These are phyloP conservation scores for Metarhizium robertsii DNA, from an alignment of 2,329 filamentous ascomycete genomes.

Conservation along the genomic window DNA sequence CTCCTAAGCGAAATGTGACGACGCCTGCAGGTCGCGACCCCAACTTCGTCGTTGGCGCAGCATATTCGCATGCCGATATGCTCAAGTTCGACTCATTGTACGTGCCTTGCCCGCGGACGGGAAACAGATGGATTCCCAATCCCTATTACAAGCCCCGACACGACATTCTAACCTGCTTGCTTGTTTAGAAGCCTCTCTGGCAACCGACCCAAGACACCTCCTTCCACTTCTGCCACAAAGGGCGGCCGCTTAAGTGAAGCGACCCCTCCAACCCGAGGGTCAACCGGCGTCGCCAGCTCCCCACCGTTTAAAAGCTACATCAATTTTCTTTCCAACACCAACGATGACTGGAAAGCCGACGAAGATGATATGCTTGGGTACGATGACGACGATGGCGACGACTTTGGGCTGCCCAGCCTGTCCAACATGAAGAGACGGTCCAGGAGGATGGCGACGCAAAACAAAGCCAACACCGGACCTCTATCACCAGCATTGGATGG, in stretches of 20 bases:
- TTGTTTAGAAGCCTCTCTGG: slow-evolving; percentile 46
- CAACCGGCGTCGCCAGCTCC: slow-evolving; percentile 45
- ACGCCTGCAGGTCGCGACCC: slow-evolving; percentile 42
- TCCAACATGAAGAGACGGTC: slow-evolving; percentile 79
- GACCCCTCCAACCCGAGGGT: slow-evolving; percentile 44
- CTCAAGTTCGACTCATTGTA: slow-evolving; percentile 79
- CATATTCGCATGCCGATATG: slow-evolving; percentile 94
- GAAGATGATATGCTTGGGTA: slow-evolving; percentile 72
- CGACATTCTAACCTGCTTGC: background rate
- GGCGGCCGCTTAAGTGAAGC: slow-evolving; percentile 39
- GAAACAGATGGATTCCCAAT: background rate
- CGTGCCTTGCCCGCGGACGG: slow-evolving; percentile 15
- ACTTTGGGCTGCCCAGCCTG: slow-evolving; percentile 89
- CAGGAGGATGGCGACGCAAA: slow-evolving; percentile 39
- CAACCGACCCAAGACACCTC: slow-evolving; percentile 66
- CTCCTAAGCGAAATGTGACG: slow-evolving; percentile 39
- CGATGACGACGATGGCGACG: slow-evolving; percentile 83
- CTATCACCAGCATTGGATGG: slow-evolving; percentile 27
- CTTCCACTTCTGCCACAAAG: slow-evolving; percentile 47
- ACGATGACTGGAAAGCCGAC: slow-evolving; percentile 72
- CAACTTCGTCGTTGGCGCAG: slow-evolving; percentile 77
- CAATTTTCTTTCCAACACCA: slow-evolving; percentile 70
- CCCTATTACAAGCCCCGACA: background rate
- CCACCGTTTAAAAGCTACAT: slow-evolving; percentile 67
- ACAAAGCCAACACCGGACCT: slow-evolving; percentile 18